A percentile compares a stretch with the other conserved stretches of the same genome.
These are phyloP conservation scores for Aspergillus sojae DNA, from an alignment of 2,329 filamentous ascomycete genomes.

Conservation along the genomic window DNA sequence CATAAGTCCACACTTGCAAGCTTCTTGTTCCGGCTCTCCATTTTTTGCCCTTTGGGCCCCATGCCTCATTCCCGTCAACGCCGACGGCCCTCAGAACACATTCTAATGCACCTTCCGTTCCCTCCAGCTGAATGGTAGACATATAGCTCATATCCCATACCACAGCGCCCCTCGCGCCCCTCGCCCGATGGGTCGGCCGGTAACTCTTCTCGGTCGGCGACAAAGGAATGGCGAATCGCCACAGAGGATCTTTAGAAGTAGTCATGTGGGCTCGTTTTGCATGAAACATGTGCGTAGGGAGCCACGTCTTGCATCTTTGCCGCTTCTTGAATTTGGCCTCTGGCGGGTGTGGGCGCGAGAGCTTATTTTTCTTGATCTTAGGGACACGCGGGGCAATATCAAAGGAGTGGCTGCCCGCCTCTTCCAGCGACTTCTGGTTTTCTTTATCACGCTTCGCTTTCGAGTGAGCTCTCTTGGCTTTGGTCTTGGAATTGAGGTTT, in stretches of 20 bases:
- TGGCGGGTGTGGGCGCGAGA: slow-evolving; percentile 66
- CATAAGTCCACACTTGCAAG: slow-evolving; percentile 61
- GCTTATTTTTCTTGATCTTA: slow-evolving; percentile 70
- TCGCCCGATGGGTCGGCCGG: slow-evolving; percentile 79
- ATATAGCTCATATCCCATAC: slow-evolving; percentile 96
- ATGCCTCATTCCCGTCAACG: slow-evolving; percentile 60
- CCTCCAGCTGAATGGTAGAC: slow-evolving; percentile 79
- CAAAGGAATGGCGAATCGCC: slow-evolving; percentile 84
- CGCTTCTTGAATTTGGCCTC: slow-evolving; percentile 78
- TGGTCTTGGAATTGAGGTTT: slow-evolving; percentile 55
- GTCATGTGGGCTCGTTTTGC: slow-evolving; percentile 92
- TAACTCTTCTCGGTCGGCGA: slow-evolving; percentile 90
- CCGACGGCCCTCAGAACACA: slow-evolving; percentile 69
- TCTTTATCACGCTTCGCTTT: slow-evolving; percentile 45
- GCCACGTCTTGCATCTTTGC: slow-evolving; percentile 86
- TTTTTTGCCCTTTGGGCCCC: slow-evolving; percentile 65
- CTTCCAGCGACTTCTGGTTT: slow-evolving; percentile 23
- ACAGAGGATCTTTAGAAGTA: slow-evolving; percentile 73
- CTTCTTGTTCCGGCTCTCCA: slow-evolving; percentile 68
- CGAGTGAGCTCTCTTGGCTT: slow-evolving; percentile 45
- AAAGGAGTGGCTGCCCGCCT: slow-evolving; percentile 33
- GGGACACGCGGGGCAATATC: slow-evolving; percentile 51
- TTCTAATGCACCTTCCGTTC: slow-evolving; percentile 64
- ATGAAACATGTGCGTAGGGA: slow-evolving; percentile 93
- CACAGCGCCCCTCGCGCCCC: slow-evolving; percentile 73